Percentiles rank a stretch among this genome's conserved stretches.
Conservation (phyloP, 805 yeast species). For the Pichia sporocuriosa region DNA sequence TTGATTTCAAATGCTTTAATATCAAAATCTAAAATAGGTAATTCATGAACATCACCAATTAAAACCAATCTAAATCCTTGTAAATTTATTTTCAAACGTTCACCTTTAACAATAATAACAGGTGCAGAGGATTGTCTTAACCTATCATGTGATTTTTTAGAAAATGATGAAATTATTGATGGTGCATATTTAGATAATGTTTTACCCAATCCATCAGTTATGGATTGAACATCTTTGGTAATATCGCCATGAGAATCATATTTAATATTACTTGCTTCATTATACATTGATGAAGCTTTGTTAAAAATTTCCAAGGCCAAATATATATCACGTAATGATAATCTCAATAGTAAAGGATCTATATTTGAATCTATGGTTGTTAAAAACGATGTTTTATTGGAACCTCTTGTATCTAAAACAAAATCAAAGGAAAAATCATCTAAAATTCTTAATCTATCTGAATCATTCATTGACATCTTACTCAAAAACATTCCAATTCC, state of each 20-base stretch:
- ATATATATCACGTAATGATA: constrained; percentile 80
- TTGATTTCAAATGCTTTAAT: constrained; percentile 59
- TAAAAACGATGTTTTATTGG: constrained; percentile 49
- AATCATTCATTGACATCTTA: constrained; percentile 61
- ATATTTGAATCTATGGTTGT: constrained; percentile 63
- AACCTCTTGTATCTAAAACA: constrained; percentile 63
- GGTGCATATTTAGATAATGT: constrained; percentile 63
- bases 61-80: constrained; percentile 77
- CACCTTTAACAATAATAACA: constrained; percentile 53
- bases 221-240: constrained; percentile 19
- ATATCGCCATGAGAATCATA: constrained; percentile 11
- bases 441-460: constrained; percentile 59
- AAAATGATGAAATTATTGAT: constrained; percentile 47
- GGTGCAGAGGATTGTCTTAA: constrained; percentile 18
- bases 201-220: constrained; percentile 59
- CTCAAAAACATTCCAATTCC: constrained; percentile 84
- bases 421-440: constrained; percentile 84
- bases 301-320: constrained; percentile 70
- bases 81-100: constrained; percentile 54
- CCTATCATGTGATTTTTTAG: constrained; percentile 28
- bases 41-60: constrained; percentile 85
- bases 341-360: constrained; percentile 74
- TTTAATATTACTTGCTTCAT: constrained; percentile 13
- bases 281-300: constrained; percentile 54
- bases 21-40: constrained; percentile 77